Conservation (phyloP, 2,329 filamentous ascomycete genomes). For the Neofusicoccum laricinum region DNA sequence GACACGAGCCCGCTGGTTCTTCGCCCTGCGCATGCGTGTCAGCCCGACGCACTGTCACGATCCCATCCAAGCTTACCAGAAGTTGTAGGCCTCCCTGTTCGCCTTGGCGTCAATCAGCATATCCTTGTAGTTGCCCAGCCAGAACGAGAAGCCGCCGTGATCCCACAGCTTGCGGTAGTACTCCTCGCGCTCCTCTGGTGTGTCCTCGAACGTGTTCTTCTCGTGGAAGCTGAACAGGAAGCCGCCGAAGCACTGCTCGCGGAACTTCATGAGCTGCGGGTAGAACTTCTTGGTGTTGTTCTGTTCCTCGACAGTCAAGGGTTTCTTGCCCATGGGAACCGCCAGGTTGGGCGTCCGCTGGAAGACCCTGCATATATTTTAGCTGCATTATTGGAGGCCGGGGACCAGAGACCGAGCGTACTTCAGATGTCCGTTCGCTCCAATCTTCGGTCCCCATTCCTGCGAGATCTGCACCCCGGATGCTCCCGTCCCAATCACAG, state of each 20-base stretch:
- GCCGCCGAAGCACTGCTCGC: constrained; percentile 56
- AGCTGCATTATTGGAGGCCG: constrained; percentile 35
- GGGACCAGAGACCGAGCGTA: not conserved
- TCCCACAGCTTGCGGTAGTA: constrained; percentile 43
- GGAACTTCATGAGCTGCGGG: constrained; percentile 50
- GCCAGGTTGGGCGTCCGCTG: constrained; percentile 66
- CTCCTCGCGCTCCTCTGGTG: constrained; percentile 40
- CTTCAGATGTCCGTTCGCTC: not conserved
- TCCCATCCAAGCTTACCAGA: constrained; percentile 29
- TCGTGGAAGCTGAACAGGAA: constrained; percentile 57
- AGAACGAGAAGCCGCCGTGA: constrained; percentile 40
- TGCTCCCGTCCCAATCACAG: constrained; percentile 64
- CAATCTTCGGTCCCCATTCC: constrained; percentile 45
- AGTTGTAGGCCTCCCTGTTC: constrained; percentile 45
- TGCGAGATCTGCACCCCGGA: constrained; percentile 64
- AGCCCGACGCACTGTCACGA: not conserved
- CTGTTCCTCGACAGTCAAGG: constrained; percentile 52
- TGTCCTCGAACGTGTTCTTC: constrained; percentile 52
- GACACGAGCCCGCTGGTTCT: constrained; percentile 42
- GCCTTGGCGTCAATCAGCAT: constrained; percentile 39
- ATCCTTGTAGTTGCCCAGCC: constrained; percentile 43
- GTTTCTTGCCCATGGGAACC: constrained; percentile 56
- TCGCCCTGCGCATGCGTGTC: constrained; percentile 26
- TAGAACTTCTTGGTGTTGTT: constrained; percentile 41
- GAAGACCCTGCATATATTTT: constrained; percentile 55